Base-by-base conservation (phyloP, 257 asterid species). In the Capsicum pubescens region DNA sequence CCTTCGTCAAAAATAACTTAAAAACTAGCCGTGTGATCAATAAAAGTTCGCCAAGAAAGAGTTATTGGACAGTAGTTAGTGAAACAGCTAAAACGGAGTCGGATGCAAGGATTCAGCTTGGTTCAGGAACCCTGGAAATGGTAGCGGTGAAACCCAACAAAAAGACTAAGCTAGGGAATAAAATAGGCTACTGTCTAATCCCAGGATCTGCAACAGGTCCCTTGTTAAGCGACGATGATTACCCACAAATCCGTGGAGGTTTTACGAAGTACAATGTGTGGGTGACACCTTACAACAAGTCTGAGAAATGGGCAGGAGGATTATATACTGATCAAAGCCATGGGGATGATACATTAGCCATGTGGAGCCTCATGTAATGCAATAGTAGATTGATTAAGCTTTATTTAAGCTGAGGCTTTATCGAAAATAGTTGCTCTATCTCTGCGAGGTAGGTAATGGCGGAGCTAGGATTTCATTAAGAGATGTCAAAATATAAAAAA, bases 301-400 rank as follows among this genome's bases (percentile, higher is more conserved):
- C 72, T 2, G 94, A 92, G 89, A 92, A 90, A 85, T 92, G 96
- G 93, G 92, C 92, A 17, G 91, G 86, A 35, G 93, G 94, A 42
- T 46, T 85, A 57, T 89, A 87, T 68, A 57, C 87, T 60, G 95
- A 91, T 86, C 94, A 86, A 36, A 92, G 94, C 85, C 90, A 59
- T 3, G 94, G 94, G 35, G 94, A 91, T 13, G 93, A 91, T 46
- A 61, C 63, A 42, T 79, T 91, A 83, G 89, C 90, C 42, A 42
- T 70, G 1, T 91, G 93, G 92, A 90, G 85, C 85, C 64, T 46
- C 19, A 90, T 92, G 94, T 91, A 87, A 42, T 44, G 48, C 48
- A 44, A 44, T 44, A 44, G 48, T 44, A 44, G 48, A 44, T 44
- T 44, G 48, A 44, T 44, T 44, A 44, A 44, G 48, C 8, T 44